Percentiles rank a stretch among this genome's conserved stretches.
phyloP scores from a whole-genome alignment of 1,284 basidiomycete species.

The Waitea zeae region DNA sequence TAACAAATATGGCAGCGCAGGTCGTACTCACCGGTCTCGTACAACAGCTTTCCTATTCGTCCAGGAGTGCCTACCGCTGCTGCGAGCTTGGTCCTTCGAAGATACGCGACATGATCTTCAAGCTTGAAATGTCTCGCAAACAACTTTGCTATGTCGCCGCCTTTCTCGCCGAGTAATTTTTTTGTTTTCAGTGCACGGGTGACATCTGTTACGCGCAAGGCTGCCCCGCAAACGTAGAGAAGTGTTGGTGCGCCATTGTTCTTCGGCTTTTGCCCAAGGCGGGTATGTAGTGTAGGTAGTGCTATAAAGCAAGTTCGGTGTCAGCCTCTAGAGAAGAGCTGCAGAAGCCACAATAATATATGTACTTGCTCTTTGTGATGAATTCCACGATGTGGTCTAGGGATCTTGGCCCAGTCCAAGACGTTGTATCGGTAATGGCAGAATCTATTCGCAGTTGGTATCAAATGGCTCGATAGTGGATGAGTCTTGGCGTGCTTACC shows the following conservation, averaged over 20 bases:
- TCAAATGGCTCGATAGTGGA: too few species aligned
- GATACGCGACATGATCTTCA: constrained; percentile 58
- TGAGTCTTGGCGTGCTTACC: too few species aligned
- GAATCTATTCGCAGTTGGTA: too few species aligned
- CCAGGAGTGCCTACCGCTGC: constrained; percentile 72
- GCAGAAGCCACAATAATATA: too few species aligned
- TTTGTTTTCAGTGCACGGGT: constrained; percentile 54
- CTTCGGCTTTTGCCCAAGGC: constrained; percentile 57
- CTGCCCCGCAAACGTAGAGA: constrained; percentile 59
- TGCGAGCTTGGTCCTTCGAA: constrained; percentile 58
- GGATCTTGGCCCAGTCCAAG: constrained; percentile 50
- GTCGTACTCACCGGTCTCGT: constrained; percentile 47
- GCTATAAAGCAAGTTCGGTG: too few species aligned
- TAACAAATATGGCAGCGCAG: constrained; percentile 17
- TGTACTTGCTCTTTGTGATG: constrained; percentile 43
- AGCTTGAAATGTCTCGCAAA: constrained; percentile 81
- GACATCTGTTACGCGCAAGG: constrained; percentile 63
- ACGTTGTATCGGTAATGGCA: constrained; percentile 54
- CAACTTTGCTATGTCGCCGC: constrained; percentile 70
- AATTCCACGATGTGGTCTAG: constrained; percentile 55
- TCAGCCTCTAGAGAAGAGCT: too few species aligned
- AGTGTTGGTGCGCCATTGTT: constrained; percentile 61
- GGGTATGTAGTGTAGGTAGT: constrained; percentile 46
- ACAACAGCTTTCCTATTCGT: constrained; percentile 62
- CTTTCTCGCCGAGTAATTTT: constrained; percentile 53